Evolutionary conservation across 2,329 filamentous ascomycete genomes (phyloP), one percentile per base, ranked within the genome.

Genomic region (Thyridium curvatum): DNA sequence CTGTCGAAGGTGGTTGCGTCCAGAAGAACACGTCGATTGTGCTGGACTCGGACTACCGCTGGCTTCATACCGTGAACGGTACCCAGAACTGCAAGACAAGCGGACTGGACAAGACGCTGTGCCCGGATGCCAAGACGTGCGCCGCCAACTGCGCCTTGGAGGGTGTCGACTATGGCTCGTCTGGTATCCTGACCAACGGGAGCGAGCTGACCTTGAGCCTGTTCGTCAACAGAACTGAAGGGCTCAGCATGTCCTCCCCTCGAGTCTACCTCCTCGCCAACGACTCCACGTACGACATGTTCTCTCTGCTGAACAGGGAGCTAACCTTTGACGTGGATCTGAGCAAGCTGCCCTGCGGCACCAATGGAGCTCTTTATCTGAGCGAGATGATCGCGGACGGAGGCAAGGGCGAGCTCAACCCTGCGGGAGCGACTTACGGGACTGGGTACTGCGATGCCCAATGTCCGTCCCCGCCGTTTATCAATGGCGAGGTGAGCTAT

Each of bases 241-340:
- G 56, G 26, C 50, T 53, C 7, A 35, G 34, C 33, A 8, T 38
- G 39, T 40, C 39, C 9, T 56, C 54, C 3, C 56, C 74, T 7
- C 69, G 79, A 43, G 58, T 79, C 39, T 83, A 81, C 56, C 64
- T 82, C 40, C 68, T 82, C 56, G 64, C 65, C 45, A 60, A 67
- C 52, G 68, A 70, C 48, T 58, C 43, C 47, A 62, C 68, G 40
- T 71, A 76, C 43, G 65, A 66, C 46, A 69, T 70, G 38, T 83
- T 83, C 55, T 61, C 80, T 58, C 66, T 74, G 51, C 68, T 82
- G 55, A 67, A 79, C 55, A 60, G 71, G 50, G 79, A 84, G 54
- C 71, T 83, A 52, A 69, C 74, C 15, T 82, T 84, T 47, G 77
- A 82, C 38, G 73, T 82, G 21, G 79, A 84, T 52, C 68, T 76